Conservation (phyloP, 768 basidiomycete genomes). For the Nidularia pulvinata region DNA sequence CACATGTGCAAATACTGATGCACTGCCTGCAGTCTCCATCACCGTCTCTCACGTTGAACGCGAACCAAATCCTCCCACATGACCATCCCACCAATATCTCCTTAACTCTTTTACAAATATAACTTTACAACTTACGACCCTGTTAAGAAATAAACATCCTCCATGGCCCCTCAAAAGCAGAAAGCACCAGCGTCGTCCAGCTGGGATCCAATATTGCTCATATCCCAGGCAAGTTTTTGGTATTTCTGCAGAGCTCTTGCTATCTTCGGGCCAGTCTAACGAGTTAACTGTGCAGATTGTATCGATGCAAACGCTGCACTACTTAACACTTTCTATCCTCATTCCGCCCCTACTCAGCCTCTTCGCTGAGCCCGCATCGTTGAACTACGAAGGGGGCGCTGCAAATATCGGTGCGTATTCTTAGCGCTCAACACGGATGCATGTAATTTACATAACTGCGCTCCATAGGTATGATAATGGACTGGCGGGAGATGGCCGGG, state of each 20-base stretch:
- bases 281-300: conserved; percentile 66
- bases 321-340: conserved; percentile 83
- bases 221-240: conserved; percentile 68
- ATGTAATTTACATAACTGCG: not conserved
- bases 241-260: not conserved
- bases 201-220: conserved; percentile 89
- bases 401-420: conserved; percentile 67
- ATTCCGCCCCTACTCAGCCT: conserved; percentile 76
- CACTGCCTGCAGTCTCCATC: no score
- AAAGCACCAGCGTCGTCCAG: conserved; percentile 17
- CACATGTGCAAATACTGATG: no score
- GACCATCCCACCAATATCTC: not conserved
- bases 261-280: not conserved
- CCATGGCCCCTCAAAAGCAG: conserved; percentile 34
- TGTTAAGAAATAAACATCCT: not conserved
- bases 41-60: no score
- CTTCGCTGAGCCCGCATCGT: conserved; percentile 72
- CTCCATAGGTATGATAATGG: conserved; percentile 82
- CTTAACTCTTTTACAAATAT: not conserved
- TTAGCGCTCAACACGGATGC: not conserved
- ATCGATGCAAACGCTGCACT: conserved; percentile 91
- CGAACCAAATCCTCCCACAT: no score
- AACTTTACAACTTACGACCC: not conserved
- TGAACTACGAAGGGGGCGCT: conserved; percentile 77
- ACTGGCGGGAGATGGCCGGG: conserved; percentile 97